Evolutionary conservation across 2,329 filamentous ascomycete species (phyloP).

Genomic region (Pseudofabraea citricarpa): DNA sequence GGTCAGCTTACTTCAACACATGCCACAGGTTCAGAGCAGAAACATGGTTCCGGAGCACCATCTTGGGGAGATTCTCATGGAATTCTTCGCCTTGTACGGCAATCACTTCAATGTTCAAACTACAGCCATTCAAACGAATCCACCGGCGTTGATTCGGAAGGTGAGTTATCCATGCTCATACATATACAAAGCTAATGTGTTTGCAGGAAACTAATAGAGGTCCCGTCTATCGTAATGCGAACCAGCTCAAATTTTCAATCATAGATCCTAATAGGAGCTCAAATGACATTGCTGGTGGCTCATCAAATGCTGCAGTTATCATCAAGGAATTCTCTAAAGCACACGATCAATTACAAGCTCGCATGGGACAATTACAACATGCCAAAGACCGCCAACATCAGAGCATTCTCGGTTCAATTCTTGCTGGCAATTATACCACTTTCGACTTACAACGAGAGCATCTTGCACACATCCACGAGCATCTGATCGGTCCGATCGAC

Average conservation of each 20-base stretch:
- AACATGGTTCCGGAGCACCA: conserved; percentile 58
- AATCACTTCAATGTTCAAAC: conserved; percentile 67
- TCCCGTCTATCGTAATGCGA: conserved; percentile 44
- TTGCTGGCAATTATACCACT: conserved; percentile 74
- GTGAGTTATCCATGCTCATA: conserved; percentile 36
- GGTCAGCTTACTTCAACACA: conserved; percentile 78
- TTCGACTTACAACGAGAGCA: conserved; percentile 66
- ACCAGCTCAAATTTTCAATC: conserved; percentile 70
- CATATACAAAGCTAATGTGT: conserved; percentile 3
- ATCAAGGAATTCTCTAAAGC: conserved; percentile 66
- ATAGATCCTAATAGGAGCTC: conserved; percentile 81
- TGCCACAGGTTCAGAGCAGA: conserved; percentile 64
- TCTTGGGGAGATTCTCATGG: conserved; percentile 75
- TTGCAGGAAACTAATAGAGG: conserved; percentile 12
- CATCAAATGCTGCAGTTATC: conserved; percentile 63
- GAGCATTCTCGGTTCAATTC: conserved; percentile 62
- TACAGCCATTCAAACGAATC: conserved; percentile 71
- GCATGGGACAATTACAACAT: conserved; percentile 47
- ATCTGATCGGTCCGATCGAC: conserved; percentile 16
- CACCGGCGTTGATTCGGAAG: conserved; percentile 74
- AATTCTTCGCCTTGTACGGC: conserved; percentile 88
- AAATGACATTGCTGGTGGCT: conserved; percentile 91
- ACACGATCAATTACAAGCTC: conserved; percentile 48
- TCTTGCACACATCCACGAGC: conserved; percentile 25
- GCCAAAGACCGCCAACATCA: conserved; percentile 22